Percentiles rank a stretch among this genome's conserved stretches.
Conservation (phyloP, 2,329 filamentous ascomycete genomes). For the Herpotrichia juniperi region DNA sequence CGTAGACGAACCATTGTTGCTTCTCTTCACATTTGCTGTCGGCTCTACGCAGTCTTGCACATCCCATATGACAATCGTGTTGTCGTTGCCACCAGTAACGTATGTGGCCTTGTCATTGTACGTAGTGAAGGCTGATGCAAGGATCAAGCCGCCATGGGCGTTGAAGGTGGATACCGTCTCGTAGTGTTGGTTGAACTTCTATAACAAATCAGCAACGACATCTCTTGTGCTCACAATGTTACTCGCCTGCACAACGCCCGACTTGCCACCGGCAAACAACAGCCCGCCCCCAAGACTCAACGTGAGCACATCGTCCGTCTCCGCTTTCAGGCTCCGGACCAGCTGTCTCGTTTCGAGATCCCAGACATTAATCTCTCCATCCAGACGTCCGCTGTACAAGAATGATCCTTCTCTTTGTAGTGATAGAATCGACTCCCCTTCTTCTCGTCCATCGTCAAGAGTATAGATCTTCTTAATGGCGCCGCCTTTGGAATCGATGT, state of each 20-base stretch:
- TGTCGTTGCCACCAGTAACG: slow-evolving; percentile 93
- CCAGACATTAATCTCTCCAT: slow-evolving; percentile 93
- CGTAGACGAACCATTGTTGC: slow-evolving; percentile 59
- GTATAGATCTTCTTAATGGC: slow-evolving; percentile 73
- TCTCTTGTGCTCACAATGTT: not conserved
- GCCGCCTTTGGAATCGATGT: slow-evolving; percentile 65
- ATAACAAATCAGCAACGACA: slow-evolving; percentile 22
- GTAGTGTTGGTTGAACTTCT: slow-evolving; percentile 82
- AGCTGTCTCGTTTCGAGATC: slow-evolving; percentile 94
- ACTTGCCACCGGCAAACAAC: slow-evolving; percentile 87
- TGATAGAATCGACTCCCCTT: slow-evolving; percentile 71
- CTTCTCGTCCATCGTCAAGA: slow-evolving; percentile 63
- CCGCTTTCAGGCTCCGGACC: slow-evolving; percentile 81
- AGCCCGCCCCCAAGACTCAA: slow-evolving; percentile 84
- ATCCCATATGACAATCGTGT: slow-evolving; percentile 87
- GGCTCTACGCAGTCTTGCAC: slow-evolving; percentile 63
- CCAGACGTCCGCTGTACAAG: slow-evolving; percentile 86
- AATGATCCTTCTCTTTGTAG: slow-evolving; percentile 89
- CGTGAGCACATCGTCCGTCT: slow-evolving; percentile 82
- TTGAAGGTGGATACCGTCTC: slow-evolving; percentile 78
- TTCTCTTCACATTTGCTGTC: slow-evolving; percentile 54
- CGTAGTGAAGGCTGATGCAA: slow-evolving; percentile 78
- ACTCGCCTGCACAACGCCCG: slow-evolving; percentile 80
- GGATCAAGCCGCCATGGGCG: slow-evolving; percentile 84
- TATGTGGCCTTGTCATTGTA: slow-evolving; percentile 79